Evolutionary conservation across 2,329 filamentous ascomycete species (phyloP), one percentile per base, ranked within the genome.

Genomic region (Sarocladium strictum): DNA sequence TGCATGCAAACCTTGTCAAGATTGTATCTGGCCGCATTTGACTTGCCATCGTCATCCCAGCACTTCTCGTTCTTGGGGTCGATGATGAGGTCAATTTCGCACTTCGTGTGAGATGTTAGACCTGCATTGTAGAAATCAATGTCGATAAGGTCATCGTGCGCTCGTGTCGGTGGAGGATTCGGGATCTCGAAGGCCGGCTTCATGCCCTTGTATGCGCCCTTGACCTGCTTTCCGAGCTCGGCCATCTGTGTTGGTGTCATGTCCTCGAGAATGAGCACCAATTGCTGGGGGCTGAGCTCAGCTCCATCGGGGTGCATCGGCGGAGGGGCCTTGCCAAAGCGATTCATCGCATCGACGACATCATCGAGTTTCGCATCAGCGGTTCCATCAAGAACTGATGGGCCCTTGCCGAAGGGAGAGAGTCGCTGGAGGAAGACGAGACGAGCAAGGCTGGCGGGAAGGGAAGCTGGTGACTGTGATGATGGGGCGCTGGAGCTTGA

Each of bases 181-280:
- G 67, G 64, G 56, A 78, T 75, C 6, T 70, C 72, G 56, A 85
- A 85, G 1, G 77, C 70, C 11, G 76, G 74, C 53, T 62, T 58
- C 32, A 38, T 38, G 5, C 32, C 50, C 33, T 38, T 38, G 33
- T 53, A 33, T 14, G 21, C 29, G 27, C 59, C 61, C 24, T 71
- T 65, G 21, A 71, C 61, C 12, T 63, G 61, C 26, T 68, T 65
- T 52, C 76, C 67, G 7, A 74, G 69, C n/a, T 73, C 68, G 55
- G 75, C 70, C 53, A 75, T 70, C 47, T 78, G 74, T 40, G 73
- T 63, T 15, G 70, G 60, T 17, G 73, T 76, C 67, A 79, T 71
- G 62, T 84, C 81, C 63, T 85, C 77, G 52, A 86, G 70, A 60
- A 83, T 67, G 53, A 86, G 69, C 24, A 87, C 68, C 37, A 87